Percentiles rank a stretch among this genome's conserved stretches.
phyloP scores from a whole-genome alignment of 306 rosid species.

The Oxytropis ochrocephala region DNA sequence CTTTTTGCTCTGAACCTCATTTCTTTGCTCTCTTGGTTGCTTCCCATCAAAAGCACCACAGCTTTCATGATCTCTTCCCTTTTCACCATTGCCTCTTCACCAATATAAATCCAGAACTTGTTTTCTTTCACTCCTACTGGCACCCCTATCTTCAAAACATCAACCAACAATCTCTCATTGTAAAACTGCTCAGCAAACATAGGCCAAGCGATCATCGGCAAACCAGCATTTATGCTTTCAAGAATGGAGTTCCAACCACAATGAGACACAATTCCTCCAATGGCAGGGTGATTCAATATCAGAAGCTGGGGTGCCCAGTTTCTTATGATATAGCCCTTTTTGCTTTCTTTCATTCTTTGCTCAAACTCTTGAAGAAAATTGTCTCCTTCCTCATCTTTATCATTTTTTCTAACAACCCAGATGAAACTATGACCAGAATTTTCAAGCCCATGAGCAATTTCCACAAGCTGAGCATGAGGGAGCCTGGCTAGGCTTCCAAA shows the following conservation, averaged over 20 bases:
- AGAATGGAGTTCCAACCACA: constrained; percentile 32
- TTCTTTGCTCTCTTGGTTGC: not conserved
- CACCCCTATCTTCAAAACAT: constrained; percentile 20
- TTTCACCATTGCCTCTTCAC: not conserved
- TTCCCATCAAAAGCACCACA: constrained; percentile 15
- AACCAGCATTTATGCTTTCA: constrained; percentile 18
- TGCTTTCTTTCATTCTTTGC: constrained; percentile 20
- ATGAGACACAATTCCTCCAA: constrained; percentile 24
- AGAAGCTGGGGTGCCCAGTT: constrained; percentile 28
- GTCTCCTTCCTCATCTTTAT: not conserved
- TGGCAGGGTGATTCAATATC: constrained; percentile 27
- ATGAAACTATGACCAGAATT: constrained; percentile 20
- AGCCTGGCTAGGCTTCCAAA: constrained; percentile 26
- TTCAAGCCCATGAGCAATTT: constrained; percentile 28
- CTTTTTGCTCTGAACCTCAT: constrained; percentile 5
- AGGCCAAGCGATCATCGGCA: constrained; percentile 33
- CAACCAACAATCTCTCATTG: constrained; percentile 23
- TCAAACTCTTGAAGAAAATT: constrained; percentile 2
- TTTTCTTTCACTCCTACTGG: constrained; percentile 17
- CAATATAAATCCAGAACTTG: not conserved
- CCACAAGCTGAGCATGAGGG: constrained; percentile 7
- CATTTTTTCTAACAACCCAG: constrained; percentile 10
- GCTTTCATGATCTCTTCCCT: constrained; percentile 18
- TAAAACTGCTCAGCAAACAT: constrained; percentile 23
- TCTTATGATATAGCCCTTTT: constrained; percentile 19